Evolutionary conservation across 768 basidiomycete genomes (phyloP), one percentile per base, ranked within the genome.

Genomic region (Nidula microcarpa): DNA sequence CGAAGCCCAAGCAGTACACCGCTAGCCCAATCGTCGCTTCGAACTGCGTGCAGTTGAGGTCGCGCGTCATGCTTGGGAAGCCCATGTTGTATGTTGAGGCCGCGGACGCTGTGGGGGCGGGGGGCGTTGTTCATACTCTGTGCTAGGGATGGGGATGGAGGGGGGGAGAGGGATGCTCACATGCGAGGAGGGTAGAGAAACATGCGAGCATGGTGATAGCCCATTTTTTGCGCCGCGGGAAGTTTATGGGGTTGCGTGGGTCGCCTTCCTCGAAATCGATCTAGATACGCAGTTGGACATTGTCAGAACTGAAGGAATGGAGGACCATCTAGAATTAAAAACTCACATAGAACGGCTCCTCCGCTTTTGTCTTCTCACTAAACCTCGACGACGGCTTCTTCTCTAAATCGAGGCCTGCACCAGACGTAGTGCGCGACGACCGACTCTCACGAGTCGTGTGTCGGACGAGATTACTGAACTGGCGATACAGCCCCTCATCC

Each of bases 1-100:
- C 83, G 56, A 88, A 88, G 2, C 85, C 86, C 6, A 89, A 61
- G 0, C 80, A 69, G 64, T 75, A 89, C 32, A 82, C 67, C 52
- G 75, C 74, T 23, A 82, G 64, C 8, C 79, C 81, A 33, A 80
- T 62, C 1, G 75, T 76, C 0, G 78, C 78, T 49, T 74, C 68
- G 33, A 78, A 73, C 6, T 60, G 51, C 7, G 78, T 74, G 53
- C 77, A 80, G 43, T 73, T 64, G 3, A 78, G 71, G 61, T 71
- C 82, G 23, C 61, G 69, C 13, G 68, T 77, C 86, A 89, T 87
- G 0, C 81, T 78, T 4, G 69, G 59, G 54, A 77, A 70, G 1
- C 87, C 87, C 60, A 82, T 62, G 23, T 75, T 78, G 60, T 81
- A 87, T 0, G 82, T 72, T 3, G 80, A 71, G 1, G 75, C 73